Conservation (phyloP, 352 stramenopile species). For the Achlya hypogyna region DNA sequence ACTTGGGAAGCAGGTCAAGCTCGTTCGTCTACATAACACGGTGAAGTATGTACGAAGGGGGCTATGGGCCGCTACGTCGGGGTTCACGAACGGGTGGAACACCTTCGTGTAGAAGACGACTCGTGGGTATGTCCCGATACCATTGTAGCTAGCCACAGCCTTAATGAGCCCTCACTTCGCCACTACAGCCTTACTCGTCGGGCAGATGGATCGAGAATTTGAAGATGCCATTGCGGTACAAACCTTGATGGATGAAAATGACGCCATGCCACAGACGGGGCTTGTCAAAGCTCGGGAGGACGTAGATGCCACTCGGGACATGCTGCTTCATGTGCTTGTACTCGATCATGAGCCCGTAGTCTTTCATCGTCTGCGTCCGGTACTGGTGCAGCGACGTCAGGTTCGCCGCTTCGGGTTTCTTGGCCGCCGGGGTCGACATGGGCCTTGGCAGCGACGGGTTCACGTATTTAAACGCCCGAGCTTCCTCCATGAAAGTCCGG, state of each 20-base stretch:
- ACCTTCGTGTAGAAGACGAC: slow-evolving; percentile 90
- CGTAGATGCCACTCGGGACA: slow-evolving; percentile 91
- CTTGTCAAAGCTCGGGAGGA: slow-evolving; percentile 90
- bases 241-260: slow-evolving; percentile 93
- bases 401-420: neutral
- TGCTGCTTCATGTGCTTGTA: slow-evolving; percentile 95
- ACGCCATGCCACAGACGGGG: slow-evolving; percentile 89
- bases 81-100: slow-evolving; percentile 91
- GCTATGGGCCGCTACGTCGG: slow-evolving; percentile 27
- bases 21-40: slow-evolving; percentile 52
- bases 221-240: slow-evolving; percentile 95
- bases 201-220: slow-evolving; percentile 90
- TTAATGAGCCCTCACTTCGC: neutral
- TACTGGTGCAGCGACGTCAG: slow-evolving; percentile 78
- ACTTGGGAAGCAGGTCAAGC: slow-evolving; percentile 86
- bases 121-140: slow-evolving; percentile 83
- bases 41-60: neutral
- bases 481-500: neutral
- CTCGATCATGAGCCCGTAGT: slow-evolving; percentile 96
- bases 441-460: neutral
- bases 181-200: slow-evolving; percentile 53
- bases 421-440: neutral
- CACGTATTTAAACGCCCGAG: neutral
- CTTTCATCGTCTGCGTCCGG: slow-evolving; percentile 81
- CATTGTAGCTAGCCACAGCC: slow-evolving; percentile 83